phyloP scores from a whole-genome alignment of 2,329 filamentous ascomycete genomes.

The Balansia obtecta region DNA sequence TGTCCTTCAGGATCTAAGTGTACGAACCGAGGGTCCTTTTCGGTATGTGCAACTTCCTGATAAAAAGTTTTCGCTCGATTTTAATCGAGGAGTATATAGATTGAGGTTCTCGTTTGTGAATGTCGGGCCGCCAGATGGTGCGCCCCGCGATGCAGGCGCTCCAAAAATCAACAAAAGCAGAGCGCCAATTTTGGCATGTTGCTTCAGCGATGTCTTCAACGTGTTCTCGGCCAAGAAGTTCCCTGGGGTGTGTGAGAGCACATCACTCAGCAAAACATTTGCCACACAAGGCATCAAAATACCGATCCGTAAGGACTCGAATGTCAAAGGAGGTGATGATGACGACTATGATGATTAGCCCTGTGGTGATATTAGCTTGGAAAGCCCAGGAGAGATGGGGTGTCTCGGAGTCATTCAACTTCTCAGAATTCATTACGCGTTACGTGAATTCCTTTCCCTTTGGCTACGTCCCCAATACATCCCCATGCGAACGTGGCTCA shows the following conservation, averaged over 20 bases:
- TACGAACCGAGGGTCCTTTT: slow-evolving; percentile 84
- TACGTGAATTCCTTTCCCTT: too few species aligned
- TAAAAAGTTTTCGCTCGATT: background rate
- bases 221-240: slow-evolving; percentile 98
- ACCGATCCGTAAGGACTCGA: slow-evolving; percentile 80
- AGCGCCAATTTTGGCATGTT: slow-evolving; percentile 71
- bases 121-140: slow-evolving; percentile 44
- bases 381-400: background rate
- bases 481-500: too few species aligned
- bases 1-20: slow-evolving; percentile 86
- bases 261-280: slow-evolving; percentile 80
- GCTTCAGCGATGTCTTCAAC: slow-evolving; percentile 80
- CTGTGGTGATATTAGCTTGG: background rate
- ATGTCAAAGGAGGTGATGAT: slow-evolving; percentile 37
- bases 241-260: slow-evolving; percentile 92
- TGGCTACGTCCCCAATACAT: too few species aligned
- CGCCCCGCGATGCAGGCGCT: slow-evolving; percentile 25
- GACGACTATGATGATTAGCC: slow-evolving; percentile 29
- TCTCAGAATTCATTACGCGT: too few species aligned
- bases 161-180: slow-evolving; percentile 56
- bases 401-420: too few species aligned
- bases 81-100: slow-evolving; percentile 24
- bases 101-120: slow-evolving; percentile 70
- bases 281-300: slow-evolving; percentile 93
- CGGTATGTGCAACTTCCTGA: slow-evolving; percentile 40